Evolutionary conservation across 176 grass and related monocot species (phyloP).

Genomic region (Oryza punctata): DNA sequence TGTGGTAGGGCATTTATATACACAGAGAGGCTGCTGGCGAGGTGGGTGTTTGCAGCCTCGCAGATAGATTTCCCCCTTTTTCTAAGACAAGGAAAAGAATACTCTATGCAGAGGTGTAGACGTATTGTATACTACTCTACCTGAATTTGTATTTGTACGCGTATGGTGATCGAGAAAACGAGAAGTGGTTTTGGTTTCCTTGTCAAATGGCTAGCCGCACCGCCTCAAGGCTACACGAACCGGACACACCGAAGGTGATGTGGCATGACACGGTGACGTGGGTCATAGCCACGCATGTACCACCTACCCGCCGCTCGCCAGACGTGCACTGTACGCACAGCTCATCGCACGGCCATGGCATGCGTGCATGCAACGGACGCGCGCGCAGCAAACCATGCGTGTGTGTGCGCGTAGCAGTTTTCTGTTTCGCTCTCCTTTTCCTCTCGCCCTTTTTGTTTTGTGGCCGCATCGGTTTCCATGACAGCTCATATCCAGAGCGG

Average conservation of each 20-base stretch:
- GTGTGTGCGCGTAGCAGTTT: not conserved
- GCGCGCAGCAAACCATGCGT: not conserved
- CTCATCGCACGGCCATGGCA: not conserved
- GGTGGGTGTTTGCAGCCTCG: not conserved
- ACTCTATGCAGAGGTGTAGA: not conserved
- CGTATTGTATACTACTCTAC: not conserved
- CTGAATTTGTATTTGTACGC: not conserved
- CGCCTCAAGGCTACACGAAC: not conserved
- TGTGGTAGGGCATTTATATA: constrained; percentile 33
- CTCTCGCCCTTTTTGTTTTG: not conserved
- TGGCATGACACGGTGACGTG: not conserved
- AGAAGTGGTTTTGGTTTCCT: not conserved
- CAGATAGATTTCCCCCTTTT: constrained; percentile 38
- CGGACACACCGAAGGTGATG: not conserved
- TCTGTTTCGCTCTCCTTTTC: not conserved
- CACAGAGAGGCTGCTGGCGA: not conserved
- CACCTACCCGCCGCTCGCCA: not conserved
- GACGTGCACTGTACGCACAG: no score
- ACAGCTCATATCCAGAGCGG: constrained; percentile 59
- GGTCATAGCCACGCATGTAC: not conserved
- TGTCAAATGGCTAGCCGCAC: constrained; percentile 31
- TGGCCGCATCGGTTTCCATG: constrained; percentile 34
- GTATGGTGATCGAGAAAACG: not conserved
- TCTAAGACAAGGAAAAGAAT: constrained; percentile 9
- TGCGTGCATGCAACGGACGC: not conserved